Evolutionary conservation across 331 rosid species (phyloP), one percentile per base, ranked within the genome.

Genomic region (Spiraea crenata): DNA sequence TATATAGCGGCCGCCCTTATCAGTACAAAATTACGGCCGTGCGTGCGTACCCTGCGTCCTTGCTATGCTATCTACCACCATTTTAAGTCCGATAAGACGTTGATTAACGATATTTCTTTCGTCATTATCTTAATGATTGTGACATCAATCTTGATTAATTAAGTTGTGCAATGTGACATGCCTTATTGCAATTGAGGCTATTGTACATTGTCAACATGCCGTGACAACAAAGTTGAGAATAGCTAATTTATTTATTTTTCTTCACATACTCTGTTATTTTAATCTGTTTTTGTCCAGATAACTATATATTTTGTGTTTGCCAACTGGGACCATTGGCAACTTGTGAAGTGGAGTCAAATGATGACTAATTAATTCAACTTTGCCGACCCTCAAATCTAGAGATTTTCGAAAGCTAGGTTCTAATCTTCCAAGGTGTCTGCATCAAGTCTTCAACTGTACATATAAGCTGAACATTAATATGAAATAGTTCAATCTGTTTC

Each of bases 221-320:
- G 77, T 79, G 39, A 25, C 86, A 61, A 63, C 76, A 61, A 79
- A 45, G 81, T 72, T 75, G 72, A 66, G 20, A 65, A 3, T 1
- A 61, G 44, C 34, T 63, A 16, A 61, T 25, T 41, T 57, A 58
- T 38, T 55, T 47, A 15, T 45, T 14, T 66, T 0, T 20, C n/a
- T 57, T 19, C 57, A 3, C 58, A 11, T 15, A 11, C 40, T 20
- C 7, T 66, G 42, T 50, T 69, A 69, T 19, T 51, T 67, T 67
- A 14, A 3, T 35, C 25, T 1, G 20, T 46, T 37, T 20, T 16
- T 14, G 14, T 63, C 45, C 7, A 12, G 41, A 57, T 31, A 9
- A 12, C 3, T n/a, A 57, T 31, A 57, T 57, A 17, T 7, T 66
- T 14, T 46, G 57, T 48, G 14, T 16, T 47, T 48, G 45, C 31